Conservation (phyloP, 148 eudicot species). For the Bassia scoparia region DNA sequence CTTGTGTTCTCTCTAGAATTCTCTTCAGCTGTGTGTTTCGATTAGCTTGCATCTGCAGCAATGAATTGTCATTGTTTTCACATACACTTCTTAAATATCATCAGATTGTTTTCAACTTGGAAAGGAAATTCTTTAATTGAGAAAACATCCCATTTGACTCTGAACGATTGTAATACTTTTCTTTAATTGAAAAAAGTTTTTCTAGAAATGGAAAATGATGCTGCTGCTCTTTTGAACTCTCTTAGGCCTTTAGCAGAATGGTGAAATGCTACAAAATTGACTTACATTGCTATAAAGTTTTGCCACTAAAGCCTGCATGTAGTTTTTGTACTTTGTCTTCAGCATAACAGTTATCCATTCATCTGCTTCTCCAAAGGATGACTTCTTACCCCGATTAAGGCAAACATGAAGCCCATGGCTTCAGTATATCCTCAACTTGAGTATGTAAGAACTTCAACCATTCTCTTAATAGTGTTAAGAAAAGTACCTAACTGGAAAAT, state of each 20-base stretch:
- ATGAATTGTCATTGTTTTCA: background rate
- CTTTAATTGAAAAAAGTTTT: no score
- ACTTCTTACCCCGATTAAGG: slow-evolving; percentile 58
- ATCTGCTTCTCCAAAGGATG: slow-evolving; percentile 77
- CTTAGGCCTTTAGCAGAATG: background rate
- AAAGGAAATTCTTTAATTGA: background rate
- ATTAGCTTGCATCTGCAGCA: slow-evolving; percentile 56
- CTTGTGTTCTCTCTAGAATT: slow-evolving; percentile 77
- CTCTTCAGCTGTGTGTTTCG: slow-evolving; percentile 69
- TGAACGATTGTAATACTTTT: no score
- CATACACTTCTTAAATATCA: background rate
- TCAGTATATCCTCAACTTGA: slow-evolving; percentile 66
- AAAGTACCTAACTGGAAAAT: slow-evolving; percentile 65
- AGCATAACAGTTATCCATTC: slow-evolving; percentile 67
- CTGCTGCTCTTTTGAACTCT: background rate
- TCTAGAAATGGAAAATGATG: background rate
- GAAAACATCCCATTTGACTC: no score
- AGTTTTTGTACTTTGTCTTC: slow-evolving; percentile 81
- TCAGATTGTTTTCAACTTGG: background rate
- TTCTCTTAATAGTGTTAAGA: slow-evolving; percentile 75
- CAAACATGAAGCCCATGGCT: slow-evolving; percentile 70
- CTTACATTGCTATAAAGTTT: slow-evolving; percentile 73
- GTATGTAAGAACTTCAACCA: slow-evolving; percentile 74
- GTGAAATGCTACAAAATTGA: background rate
- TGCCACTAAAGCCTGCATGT: slow-evolving; percentile 69